phyloP scores from a whole-genome alignment of 805 yeast species.

The Hanseniaspora lindneri region DNA sequence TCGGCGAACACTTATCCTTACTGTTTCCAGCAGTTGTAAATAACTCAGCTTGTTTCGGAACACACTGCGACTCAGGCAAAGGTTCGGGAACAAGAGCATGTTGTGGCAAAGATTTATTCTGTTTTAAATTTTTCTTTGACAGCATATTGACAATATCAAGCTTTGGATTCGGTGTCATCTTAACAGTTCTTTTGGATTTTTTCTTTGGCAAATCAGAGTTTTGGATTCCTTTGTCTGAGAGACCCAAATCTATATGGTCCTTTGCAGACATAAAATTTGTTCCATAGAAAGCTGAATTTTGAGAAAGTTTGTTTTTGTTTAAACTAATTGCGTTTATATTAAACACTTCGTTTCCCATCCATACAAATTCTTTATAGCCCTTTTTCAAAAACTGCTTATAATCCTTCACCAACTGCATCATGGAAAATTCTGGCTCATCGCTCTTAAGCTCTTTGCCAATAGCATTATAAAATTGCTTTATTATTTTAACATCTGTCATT shows the following conservation, averaged over 20 bases:
- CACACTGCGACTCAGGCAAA: background rate
- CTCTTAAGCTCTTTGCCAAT: conserved; percentile 16
- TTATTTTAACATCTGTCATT: conserved; percentile 20
- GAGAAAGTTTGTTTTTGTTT: background rate
- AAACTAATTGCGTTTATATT: conserved; percentile 21
- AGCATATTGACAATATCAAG: background rate
- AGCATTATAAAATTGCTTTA: conserved; percentile 22
- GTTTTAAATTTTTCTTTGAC: background rate
- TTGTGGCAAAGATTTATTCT: background rate
- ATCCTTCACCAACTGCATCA: conserved; percentile 23
- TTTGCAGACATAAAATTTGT: conserved; percentile 27
- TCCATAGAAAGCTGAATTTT: conserved; percentile 2
- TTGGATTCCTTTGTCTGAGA: background rate
- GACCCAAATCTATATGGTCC: conserved; percentile 7
- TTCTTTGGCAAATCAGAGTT: background rate
- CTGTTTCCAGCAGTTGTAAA: background rate
- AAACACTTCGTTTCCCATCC: conserved; percentile 23
- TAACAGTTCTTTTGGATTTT: background rate
- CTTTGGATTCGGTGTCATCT: background rate
- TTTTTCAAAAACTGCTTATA: conserved; percentile 24
- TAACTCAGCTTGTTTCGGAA: background rate
- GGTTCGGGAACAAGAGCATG: background rate
- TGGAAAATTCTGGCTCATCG: conserved; percentile 19
- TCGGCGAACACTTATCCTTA: conserved; percentile 5
- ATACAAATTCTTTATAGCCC: conserved; percentile 25